Evolutionary conservation across 1,139 yeast species (phyloP), one percentile per base, ranked within the genome.

Genomic region (Candida albicans): DNA sequence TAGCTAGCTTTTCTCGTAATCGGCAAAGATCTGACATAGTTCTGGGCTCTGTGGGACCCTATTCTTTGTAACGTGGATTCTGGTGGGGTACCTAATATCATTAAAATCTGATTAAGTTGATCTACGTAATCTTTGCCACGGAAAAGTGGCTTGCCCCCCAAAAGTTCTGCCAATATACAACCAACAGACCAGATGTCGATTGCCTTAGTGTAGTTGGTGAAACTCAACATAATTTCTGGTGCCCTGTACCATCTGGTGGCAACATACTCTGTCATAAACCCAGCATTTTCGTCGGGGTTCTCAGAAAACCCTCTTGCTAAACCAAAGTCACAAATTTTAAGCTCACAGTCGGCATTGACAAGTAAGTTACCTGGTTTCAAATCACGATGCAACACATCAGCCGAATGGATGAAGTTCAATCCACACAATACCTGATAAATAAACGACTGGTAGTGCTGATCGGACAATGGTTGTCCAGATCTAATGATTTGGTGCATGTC

Each of bases 241-340:
- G 99, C 99, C 52, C 99, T 73, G 65, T 93, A 93, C 98, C 99
- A 93, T 60, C 98, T 75, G 0, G 99, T 91, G 27, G 99, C 98
- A 28, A 93, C 98, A 62, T 93, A 93, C 62, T 93, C 99, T 0
- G 99, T 93, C 75, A 91, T 70, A 57, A 86, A 90, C 12, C 96
- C 96, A 29, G 90, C 88, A 56, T 93, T 91, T 53, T 84, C 86
- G 51, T 84, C 95, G 0, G 91, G 87, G 54, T 87, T 87, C 49
- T 80, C 83, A 25, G 90, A 82, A 61, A 85, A 91, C n/a, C 98
- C 98, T 59, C 99, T 79, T 1, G 99, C 97, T 44, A 93, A 77
- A 8, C 99, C 98, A 64, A 93, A 93, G 66, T 93, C 99, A 69
- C 98, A 91, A 46, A 93, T 91, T 62, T 93, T 93, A 57, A 93